A percentile compares a stretch with the other conserved stretches of the same genome.
Evolutionary conservation across 768 basidiomycete species (phyloP).

Genomic region (Suillus fuscotomentosus): DNA sequence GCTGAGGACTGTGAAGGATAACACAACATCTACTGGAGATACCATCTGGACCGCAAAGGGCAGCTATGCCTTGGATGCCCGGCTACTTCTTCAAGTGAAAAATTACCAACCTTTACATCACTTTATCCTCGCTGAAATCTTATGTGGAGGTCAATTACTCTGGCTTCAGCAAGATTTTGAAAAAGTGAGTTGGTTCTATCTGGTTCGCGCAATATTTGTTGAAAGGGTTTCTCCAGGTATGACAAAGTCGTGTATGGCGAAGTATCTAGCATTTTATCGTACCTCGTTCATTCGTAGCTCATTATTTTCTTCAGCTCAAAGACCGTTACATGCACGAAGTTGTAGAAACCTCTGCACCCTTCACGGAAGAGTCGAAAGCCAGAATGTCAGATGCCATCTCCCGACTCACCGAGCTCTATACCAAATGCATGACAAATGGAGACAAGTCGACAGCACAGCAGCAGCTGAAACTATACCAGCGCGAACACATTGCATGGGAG

Average conservation of each 20-base stretch:
- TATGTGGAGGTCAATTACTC: conserved; percentile 92
- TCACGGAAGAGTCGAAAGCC: conserved; percentile 61
- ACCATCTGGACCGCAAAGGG: conserved; percentile 76
- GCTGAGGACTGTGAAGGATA: conserved; percentile 51
- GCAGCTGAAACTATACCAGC: conserved; percentile 82
- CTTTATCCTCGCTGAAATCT: conserved; percentile 71
- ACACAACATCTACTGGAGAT: conserved; percentile 40
- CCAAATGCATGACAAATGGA: conserved; percentile 79
- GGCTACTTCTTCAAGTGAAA: conserved; percentile 86
- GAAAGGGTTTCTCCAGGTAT: conserved; percentile 51
- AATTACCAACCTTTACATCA: conserved; percentile 80
- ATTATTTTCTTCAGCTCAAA: conserved; percentile 54
- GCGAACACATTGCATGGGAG: conserved; percentile 96
- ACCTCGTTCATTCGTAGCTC: background rate
- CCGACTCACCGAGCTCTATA: conserved; percentile 69
- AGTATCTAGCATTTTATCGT: conserved; percentile 27
- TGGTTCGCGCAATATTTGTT: background rate
- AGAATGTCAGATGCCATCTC: conserved; percentile 56
- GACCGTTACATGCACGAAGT: conserved; percentile 69
- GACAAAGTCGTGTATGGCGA: conserved; percentile 88
- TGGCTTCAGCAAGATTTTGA: conserved; percentile 92
- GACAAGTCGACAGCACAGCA: conserved; percentile 69
- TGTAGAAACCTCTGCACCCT: conserved; percentile 70
- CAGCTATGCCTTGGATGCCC: conserved; percentile 82
- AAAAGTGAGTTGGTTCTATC: conserved; percentile 63